Base-by-base conservation (phyloP, 768 basidiomycete species). In the Phylloporus sp. region DNA sequence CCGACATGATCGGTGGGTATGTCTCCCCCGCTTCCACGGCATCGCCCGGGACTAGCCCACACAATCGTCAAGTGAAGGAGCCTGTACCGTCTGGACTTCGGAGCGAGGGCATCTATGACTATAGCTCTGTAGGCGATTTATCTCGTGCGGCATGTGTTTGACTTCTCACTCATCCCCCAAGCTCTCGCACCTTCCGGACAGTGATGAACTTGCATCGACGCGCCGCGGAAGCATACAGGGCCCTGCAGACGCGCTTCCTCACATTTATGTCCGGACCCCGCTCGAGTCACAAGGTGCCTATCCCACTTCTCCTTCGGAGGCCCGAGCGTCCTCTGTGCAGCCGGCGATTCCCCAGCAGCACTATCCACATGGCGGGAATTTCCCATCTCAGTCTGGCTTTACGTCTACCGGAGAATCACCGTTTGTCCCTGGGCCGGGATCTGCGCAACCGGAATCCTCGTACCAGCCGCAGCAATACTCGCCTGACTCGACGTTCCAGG, bases 1-100 rank as follows among this genome's bases (percentile, higher is more conserved):
- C 55, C 27, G 60, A 62, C n/a, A 34, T 35, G 21, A 42, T 55
- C 9, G 64, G 57, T 15, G 67, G 62, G 13, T 75, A 75, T 38
- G 57, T 73, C 28, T 75, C 75, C 0, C 74, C 75, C 14, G 57
- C 71, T 2, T 74, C 74, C 18, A 75, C 74, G 5, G 61, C 73
- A 20, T 73, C 74, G 1, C 69, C 75, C 7, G 63, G 63, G 20
- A 64, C 62, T 11, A 69, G 65, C 50, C 65, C 71, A 20, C 66
- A 55, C 42, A 31, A 55, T 28, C 61, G 56, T 21, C 50, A 60
- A 11, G 50, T 50, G 37, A 63, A 59, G 15, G 60, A 68, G 9
- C 28, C 54, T 5, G 22, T 27, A 14, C 54, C 62, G 14, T 57
- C 61, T 6, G 47, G 38, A 2, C 27, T 66, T 31, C 66, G 59